Conservation (phyloP, 108 stramenopile species). For the Skeletonema marinoi region DNA sequence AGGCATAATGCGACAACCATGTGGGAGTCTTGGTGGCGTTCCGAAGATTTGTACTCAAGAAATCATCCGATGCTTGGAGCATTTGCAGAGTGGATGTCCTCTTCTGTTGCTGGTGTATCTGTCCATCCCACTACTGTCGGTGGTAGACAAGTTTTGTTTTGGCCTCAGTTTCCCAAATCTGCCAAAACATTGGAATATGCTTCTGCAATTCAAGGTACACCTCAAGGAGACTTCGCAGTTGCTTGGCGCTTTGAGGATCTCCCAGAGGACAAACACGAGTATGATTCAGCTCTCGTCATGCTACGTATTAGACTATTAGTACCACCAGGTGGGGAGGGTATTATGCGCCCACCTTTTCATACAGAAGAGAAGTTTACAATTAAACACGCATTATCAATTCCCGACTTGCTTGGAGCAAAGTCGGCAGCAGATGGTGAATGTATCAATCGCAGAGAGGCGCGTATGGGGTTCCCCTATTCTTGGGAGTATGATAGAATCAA, state of each 20-base stretch:
- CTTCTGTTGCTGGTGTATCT: slow-evolving; percentile 43
- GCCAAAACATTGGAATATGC: slow-evolving; percentile 28
- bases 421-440: slow-evolving; percentile 16
- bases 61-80: slow-evolving; percentile 62
- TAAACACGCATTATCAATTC: slow-evolving; percentile 1
- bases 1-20: slow-evolving; percentile 55
- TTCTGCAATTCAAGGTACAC: slow-evolving; percentile 26
- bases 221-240: slow-evolving; percentile 28
- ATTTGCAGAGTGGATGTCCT: slow-evolving; percentile 46
- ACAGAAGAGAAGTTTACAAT: not conserved
- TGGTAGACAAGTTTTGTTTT: slow-evolving; percentile 30
- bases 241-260: slow-evolving; percentile 44
- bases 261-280: slow-evolving; percentile 11
- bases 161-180: slow-evolving; percentile 40
- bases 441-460: slow-evolving; percentile 2
- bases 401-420: not conserved
- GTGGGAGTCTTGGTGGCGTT: slow-evolving; percentile 56
- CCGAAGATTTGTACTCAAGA: slow-evolving; percentile 38
- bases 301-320: slow-evolving; percentile 29
- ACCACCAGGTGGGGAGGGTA: slow-evolving; percentile 17
- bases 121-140: slow-evolving; percentile 26
- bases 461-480: slow-evolving; percentile 27
- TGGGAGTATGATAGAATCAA: slow-evolving; percentile 33
- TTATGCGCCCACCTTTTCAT: slow-evolving; percentile 13
- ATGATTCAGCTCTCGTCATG: slow-evolving; percentile 33